These are phyloP conservation scores for Chaetomiaceae sp. DNA, from an alignment of 2,329 filamentous ascomycete genomes.

Conservation along the genomic window DNA sequence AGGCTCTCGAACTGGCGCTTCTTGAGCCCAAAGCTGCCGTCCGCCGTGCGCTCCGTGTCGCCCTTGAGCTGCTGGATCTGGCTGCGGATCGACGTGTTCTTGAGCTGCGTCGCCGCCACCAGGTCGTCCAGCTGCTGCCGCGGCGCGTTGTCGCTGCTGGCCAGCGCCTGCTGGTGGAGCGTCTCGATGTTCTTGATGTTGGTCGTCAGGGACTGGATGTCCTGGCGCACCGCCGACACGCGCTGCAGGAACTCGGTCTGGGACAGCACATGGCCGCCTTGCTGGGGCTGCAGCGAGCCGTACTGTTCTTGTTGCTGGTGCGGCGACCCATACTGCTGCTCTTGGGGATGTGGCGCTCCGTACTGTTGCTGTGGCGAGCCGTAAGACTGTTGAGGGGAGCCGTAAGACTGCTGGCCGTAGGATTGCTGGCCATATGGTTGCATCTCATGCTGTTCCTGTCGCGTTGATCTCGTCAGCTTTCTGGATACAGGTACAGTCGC, in stretches of 20 bases:
- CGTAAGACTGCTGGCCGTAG: conserved; percentile 16
- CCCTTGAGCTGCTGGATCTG: conserved; percentile 72
- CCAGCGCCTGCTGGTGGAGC: conserved; percentile 67
- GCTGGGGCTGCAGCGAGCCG: conserved; percentile 1
- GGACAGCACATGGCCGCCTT: conserved; percentile 40
- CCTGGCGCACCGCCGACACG: conserved; percentile 61
- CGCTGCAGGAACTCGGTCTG: conserved; percentile 66
- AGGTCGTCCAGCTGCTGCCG: conserved; percentile 60
- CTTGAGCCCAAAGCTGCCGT: conserved; percentile 61
- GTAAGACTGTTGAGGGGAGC: background rate
- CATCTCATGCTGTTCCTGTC: conserved; percentile 49
- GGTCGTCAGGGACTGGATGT: conserved; percentile 62
- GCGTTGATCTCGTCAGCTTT: conserved; percentile 21
- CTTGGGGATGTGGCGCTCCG: conserved; percentile 1
- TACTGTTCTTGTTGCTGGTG: conserved; percentile 9
- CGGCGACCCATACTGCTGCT: conserved; percentile 22
- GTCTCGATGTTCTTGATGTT: conserved; percentile 64
- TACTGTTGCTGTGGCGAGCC: conserved; percentile 6
- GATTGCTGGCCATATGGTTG: conserved; percentile 43
- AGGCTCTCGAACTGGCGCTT: conserved; percentile 64
- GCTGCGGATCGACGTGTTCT: conserved; percentile 72
- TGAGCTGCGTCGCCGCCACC: conserved; percentile 64
- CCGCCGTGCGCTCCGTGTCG: conserved; percentile 61
- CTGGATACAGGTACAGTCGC: background rate
- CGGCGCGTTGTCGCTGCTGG: conserved; percentile 56